These are phyloP conservation scores for Podila epicladia DNA, from an alignment of 192 early-diverging fungal genomes.

Conservation along the genomic window DNA sequence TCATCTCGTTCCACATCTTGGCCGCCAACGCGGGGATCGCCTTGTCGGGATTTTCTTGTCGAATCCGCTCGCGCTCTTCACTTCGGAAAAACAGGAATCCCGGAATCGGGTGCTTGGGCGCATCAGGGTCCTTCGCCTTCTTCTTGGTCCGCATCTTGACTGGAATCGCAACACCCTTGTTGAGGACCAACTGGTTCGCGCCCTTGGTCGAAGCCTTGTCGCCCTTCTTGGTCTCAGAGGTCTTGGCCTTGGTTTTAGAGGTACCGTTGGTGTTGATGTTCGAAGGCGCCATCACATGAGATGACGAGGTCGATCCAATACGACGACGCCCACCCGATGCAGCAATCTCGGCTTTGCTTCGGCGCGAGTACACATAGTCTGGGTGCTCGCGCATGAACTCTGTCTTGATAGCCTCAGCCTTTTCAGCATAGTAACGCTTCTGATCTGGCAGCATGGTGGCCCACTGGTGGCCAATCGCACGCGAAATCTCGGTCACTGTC, in stretches of 20 bases:
- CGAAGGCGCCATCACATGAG: background rate
- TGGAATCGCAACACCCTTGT: background rate
- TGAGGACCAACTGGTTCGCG: background rate
- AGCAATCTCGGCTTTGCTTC: slow-evolving; percentile 67
- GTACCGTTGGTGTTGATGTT: background rate
- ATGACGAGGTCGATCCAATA: too few relatives aligned
- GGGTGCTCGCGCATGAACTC: slow-evolving; percentile 62
- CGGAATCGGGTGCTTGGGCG: slow-evolving; percentile 89
- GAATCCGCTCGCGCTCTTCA: slow-evolving; percentile 70
- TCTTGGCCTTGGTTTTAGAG: too few relatives aligned
- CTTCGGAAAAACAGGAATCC: slow-evolving; percentile 83
- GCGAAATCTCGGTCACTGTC: slow-evolving; percentile 66
- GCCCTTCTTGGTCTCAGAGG: background rate
- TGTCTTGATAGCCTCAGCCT: slow-evolving; percentile 57
- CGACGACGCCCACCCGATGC: slow-evolving; percentile 45
- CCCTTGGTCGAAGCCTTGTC: background rate
- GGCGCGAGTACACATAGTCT: slow-evolving; percentile 67
- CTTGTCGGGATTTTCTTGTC: slow-evolving; percentile 74
- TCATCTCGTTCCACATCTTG: slow-evolving; percentile 70
- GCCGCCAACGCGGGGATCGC: slow-evolving; percentile 82
- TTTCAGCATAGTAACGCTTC: slow-evolving; percentile 56
- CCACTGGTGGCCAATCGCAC: slow-evolving; percentile 66
- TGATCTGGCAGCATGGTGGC: slow-evolving; percentile 45
- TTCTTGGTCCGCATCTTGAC: slow-evolving; percentile 67
- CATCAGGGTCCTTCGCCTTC: slow-evolving; percentile 73